These are phyloP conservation scores for Aspergillus pseudonomiae DNA, from an alignment of 2,329 filamentous ascomycete species.

Conservation along the genomic window DNA sequence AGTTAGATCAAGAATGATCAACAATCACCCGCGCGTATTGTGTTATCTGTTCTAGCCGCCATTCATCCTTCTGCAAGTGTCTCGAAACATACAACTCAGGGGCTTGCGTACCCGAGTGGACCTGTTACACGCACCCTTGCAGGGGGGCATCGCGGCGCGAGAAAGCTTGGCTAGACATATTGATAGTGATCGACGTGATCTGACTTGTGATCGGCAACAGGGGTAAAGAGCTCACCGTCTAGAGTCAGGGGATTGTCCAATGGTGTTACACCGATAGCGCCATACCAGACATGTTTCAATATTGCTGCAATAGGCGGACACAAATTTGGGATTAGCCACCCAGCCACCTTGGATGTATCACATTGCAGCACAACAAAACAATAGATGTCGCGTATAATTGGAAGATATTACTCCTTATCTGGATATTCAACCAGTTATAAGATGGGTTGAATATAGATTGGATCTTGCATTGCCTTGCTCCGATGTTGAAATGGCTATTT, in stretches of 20 bases:
- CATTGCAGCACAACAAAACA: neutral
- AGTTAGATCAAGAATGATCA: neutral
- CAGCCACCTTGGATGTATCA: neutral
- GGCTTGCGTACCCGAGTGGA: constrained; percentile 2
- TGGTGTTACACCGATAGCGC: constrained; percentile 4
- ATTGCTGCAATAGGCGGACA: neutral
- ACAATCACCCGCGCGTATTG: neutral
- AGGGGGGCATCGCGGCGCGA: neutral
- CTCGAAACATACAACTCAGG: neutral
- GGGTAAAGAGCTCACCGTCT: neutral
- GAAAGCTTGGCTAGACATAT: constrained; percentile 8
- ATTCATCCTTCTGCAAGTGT: neutral
- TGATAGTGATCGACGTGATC: constrained; percentile 2
- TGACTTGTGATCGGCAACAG: neutral
- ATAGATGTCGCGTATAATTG: neutral
- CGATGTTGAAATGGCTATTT: neutral
- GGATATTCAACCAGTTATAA: neutral
- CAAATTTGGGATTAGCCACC: neutral
- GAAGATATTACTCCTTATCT: neutral
- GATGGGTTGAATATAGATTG: neutral
- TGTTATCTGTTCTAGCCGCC: neutral
- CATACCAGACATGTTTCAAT: constrained; percentile 3
- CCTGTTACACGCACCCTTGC: constrained; percentile 6
- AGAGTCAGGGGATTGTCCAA: neutral
- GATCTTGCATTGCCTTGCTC: neutral